These are phyloP conservation scores for Verticillium nonalfalfae DNA, from an alignment of 2,329 filamentous ascomycete genomes.

Conservation along the genomic window DNA sequence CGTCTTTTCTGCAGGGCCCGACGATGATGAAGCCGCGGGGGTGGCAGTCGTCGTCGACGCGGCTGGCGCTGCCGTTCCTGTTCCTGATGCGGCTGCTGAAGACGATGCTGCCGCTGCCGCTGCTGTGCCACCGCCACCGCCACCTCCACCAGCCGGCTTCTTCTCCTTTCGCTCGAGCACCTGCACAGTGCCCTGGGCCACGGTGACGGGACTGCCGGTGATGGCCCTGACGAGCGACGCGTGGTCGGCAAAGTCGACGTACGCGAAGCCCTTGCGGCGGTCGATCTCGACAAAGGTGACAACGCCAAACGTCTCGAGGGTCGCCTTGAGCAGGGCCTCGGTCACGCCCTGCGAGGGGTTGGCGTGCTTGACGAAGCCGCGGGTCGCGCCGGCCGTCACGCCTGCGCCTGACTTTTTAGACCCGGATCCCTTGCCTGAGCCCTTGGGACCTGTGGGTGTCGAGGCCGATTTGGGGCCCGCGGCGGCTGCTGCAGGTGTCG, in stretches of 20 bases:
- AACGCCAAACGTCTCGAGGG: slow-evolving; percentile 66
- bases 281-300: slow-evolving; percentile 85
- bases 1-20: slow-evolving; percentile 2
- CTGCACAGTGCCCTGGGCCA: slow-evolving; percentile 81
- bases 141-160: slow-evolving; percentile 21
- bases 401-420: slow-evolving; percentile 23
- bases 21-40: slow-evolving; percentile 1
- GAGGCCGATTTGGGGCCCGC: background rate
- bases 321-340: slow-evolving; percentile 68
- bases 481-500: slow-evolving; percentile 4
- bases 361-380: slow-evolving; percentile 74
- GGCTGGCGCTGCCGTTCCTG: slow-evolving; percentile 3
- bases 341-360: slow-evolving; percentile 91
- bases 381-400: slow-evolving; percentile 43
- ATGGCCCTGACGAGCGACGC: slow-evolving; percentile 72
- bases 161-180: slow-evolving; percentile 75
- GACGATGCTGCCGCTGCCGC: slow-evolving; percentile 5
- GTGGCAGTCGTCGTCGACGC: background rate
- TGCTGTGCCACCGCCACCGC: background rate
- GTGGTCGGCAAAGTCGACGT: slow-evolving; percentile 77
- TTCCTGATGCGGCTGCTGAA: background rate
- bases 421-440: slow-evolving; percentile 9
- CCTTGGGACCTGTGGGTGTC: slow-evolving; percentile 17
- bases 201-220: slow-evolving; percentile 70
- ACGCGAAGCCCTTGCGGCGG: slow-evolving; percentile 89